Evolutionary conservation across 192 early-diverging fungal genomes (phyloP), one percentile per base, ranked within the genome.

Genomic region (Lobosporangium transversale): DNA sequence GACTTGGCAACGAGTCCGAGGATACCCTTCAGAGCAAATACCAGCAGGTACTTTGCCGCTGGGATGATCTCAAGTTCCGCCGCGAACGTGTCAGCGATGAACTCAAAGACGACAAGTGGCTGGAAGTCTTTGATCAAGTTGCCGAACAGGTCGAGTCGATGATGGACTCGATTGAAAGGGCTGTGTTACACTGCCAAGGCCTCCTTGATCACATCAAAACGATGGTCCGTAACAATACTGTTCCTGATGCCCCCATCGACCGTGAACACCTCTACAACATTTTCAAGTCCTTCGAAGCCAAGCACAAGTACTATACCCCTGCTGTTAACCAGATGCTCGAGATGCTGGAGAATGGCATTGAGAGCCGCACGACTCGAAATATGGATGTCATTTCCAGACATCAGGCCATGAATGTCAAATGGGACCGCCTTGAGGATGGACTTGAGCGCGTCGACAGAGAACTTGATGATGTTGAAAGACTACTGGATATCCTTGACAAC

Each of bases 41-140:
- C 49, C 73, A 76, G 29, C 73, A 76, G 5, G 73, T 76, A 33
- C 82, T 78, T 21, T 79, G 75, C 50, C 67, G 70, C 24, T 88
- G 85, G 85, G 87, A 88, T 12, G 68, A 60, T 23, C 67, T 88
- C 53, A 76, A 84, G 32, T 55, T 82, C n/a, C 83, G 86, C 51
- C 86, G 86, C 21, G 83, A 86, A 47, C 79, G 83, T 14, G 63
- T 88, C 55, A 86, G 83, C 33, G 75, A 83, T n/a, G 87, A 88
- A 23, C 64, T 84, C 14, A 88, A 88, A 51, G 87, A 88, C 61
- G 87, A 88, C 30, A 68, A 66, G 60, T 88, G 87, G 87, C 65
- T 86, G 17, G 62, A 67, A 15, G 81, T 85, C 18, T 88, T 88
- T 68, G 78, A 79, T 42, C 83, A 83, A 43, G 83, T 85, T 8